phyloP scores from a whole-genome alignment of 1,284 basidiomycete species.

The Cutaneotrichosporon dermatis region DNA sequence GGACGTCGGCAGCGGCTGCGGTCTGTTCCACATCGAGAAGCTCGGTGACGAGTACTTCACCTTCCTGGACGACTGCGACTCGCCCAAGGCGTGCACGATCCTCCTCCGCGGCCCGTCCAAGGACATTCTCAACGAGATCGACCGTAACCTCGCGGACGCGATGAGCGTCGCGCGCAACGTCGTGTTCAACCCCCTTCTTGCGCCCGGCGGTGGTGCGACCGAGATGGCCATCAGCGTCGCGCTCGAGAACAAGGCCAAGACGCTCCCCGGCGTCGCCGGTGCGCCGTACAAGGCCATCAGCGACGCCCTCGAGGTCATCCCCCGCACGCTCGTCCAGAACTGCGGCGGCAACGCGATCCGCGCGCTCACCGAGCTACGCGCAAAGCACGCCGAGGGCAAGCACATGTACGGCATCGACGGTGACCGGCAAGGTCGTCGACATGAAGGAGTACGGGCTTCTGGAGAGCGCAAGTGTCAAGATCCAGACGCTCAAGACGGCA shows the following conservation, averaged over 20 bases:
- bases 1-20: constrained; percentile 89
- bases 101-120: constrained; percentile 97
- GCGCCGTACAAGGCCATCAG: constrained; percentile 89
- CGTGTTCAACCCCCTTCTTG: constrained; percentile 87
- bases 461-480: constrained; percentile 95
- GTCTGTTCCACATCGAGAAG: constrained; percentile 93
- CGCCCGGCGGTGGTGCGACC: constrained; percentile 92
- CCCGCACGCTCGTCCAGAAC: constrained; percentile 91
- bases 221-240: constrained; percentile 97
- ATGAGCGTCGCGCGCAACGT: constrained; percentile 97
- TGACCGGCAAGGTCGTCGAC: constrained; percentile 88
- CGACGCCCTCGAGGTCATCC: constrained; percentile 97
- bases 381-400: constrained; percentile 90
- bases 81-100: constrained; percentile 98
- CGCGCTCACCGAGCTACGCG: constrained; percentile 78
- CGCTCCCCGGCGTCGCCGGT: constrained; percentile 76
- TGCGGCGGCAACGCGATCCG: constrained; percentile 92
- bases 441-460: constrained; percentile 93
- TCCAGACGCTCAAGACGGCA: constrained; percentile 96
- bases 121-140: constrained; percentile 96
- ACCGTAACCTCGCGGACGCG: constrained; percentile 94
- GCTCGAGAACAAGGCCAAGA: constrained; percentile 75
- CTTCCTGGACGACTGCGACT: constrained; percentile 84
- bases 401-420: constrained; percentile 91
- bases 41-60: constrained; percentile 99